A percentile compares a stretch with the other conserved stretches of the same genome.
Conservation (phyloP, 2,329 filamentous ascomycete species). For the Cryphonectria carpinicola region DNA sequence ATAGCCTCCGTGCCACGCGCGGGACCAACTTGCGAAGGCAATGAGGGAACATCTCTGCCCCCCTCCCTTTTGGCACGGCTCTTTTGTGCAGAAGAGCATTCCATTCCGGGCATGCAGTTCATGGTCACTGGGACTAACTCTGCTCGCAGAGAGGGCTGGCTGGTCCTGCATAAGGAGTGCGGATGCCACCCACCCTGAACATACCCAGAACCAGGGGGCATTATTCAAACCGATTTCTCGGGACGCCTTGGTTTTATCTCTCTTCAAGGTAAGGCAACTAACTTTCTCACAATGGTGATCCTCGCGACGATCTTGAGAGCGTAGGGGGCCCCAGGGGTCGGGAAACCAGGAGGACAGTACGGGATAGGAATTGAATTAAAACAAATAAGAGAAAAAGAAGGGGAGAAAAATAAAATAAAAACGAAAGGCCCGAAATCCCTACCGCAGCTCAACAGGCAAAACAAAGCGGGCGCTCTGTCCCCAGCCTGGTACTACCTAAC, state of each 20-base stretch:
- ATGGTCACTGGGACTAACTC: conserved; percentile 14
- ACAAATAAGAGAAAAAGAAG: not conserved
- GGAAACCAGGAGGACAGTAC: not conserved
- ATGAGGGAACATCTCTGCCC: not conserved
- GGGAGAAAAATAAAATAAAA: not conserved
- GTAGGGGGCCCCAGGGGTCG: not conserved
- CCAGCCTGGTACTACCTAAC: not conserved
- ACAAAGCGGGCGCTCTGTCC: not conserved
- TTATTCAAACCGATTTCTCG: conserved; percentile 3
- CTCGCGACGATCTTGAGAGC: not conserved
- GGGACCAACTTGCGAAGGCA: not conserved
- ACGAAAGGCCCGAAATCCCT: not conserved
- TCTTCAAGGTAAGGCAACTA: not conserved
- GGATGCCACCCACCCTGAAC: not conserved
- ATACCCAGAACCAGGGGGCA: not conserved
- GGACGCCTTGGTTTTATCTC: not conserved
- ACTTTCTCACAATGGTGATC: not conserved
- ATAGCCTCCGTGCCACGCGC: not conserved
- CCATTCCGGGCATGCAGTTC: conserved; percentile 24
- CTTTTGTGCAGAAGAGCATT: conserved; percentile 14
- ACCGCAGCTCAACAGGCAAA: not conserved
- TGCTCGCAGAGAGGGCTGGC: conserved; percentile 3
- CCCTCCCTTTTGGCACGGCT: conserved; percentile 20
- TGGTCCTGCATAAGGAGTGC: conserved; percentile 17
- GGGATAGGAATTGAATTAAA: not conserved